Evolutionary conservation across 2,329 filamentous ascomycete genomes (phyloP).

Genomic region (Cladosporium sphaerospermum): DNA sequence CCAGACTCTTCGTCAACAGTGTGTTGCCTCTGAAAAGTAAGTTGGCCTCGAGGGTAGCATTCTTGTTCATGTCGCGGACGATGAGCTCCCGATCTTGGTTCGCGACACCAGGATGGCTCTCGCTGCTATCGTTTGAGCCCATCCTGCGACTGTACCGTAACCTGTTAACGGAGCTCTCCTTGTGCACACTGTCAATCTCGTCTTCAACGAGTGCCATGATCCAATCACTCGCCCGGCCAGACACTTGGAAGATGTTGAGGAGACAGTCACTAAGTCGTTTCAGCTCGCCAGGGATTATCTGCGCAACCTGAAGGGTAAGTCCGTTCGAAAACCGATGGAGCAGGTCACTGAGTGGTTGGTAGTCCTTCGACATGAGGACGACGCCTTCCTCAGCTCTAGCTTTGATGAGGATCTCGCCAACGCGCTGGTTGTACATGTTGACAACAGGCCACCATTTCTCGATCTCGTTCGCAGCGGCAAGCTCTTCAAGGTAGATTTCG

Average conservation of each 20-base stretch:
- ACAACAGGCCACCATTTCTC: conserved; percentile 82
- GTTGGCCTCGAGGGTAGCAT: conserved; percentile 81
- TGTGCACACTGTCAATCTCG: conserved; percentile 89
- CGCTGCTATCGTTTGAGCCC: conserved; percentile 63
- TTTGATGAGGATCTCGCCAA: conserved; percentile 80
- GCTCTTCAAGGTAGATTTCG: conserved; percentile 73
- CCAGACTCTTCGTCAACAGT: conserved; percentile 83
- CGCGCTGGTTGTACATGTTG: conserved; percentile 66
- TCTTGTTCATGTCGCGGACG: conserved; percentile 71
- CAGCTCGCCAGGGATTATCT: conserved; percentile 69
- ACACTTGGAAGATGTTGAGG: conserved; percentile 92
- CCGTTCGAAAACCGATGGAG: conserved; percentile 79
- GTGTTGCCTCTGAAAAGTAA: conserved; percentile 93
- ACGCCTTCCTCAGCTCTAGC: conserved; percentile 82
- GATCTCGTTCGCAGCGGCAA: conserved; percentile 69
- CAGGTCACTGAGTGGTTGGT: conserved; percentile 72
- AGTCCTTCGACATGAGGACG: conserved; percentile 80
- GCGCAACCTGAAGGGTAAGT: conserved; percentile 76
- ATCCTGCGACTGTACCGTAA: conserved; percentile 60
- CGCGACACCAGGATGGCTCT: conserved; percentile 33
- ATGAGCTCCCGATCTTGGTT: conserved; percentile 61
- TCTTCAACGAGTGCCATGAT: conserved; percentile 89
- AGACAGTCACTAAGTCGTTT: conserved; percentile 78
- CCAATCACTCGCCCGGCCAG: conserved; percentile 79
- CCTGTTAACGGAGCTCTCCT: conserved; percentile 64